Percentiles rank a stretch among this genome's conserved stretches.
Conservation (phyloP, 495 filamentous ascomycete species). For the Daldinia decipiens region DNA sequence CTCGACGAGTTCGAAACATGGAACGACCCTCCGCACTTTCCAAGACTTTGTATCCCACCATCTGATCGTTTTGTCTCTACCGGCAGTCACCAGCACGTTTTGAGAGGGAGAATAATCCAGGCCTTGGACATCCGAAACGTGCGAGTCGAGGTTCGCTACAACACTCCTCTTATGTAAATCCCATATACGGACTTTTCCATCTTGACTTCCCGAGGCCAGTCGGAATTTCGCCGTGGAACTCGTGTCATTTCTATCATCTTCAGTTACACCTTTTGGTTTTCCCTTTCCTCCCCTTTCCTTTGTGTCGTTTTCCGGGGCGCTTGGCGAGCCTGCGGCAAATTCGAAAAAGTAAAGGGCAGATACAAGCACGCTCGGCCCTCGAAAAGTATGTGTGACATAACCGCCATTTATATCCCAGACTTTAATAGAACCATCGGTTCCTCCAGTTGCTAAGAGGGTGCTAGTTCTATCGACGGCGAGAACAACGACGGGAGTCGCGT, state of each 20-base stretch:
- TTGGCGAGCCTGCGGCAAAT: constrained; percentile 58
- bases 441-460: constrained; percentile 90
- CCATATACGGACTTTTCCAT: constrained; percentile 91
- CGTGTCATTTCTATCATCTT: constrained; percentile 54
- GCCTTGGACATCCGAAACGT: constrained; percentile 89
- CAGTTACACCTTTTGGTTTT: constrained; percentile 57
- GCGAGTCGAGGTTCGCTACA: constrained; percentile 82
- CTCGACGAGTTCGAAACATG: constrained; percentile 87
- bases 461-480: constrained; percentile 84
- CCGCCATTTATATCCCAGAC: constrained; percentile 95
- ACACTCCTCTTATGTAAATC: constrained; percentile 85
- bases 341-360: constrained; percentile 94
- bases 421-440: constrained; percentile 90
- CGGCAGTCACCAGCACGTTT: constrained; percentile 83
- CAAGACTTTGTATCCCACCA: constrained; percentile 87
- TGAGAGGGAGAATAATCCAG: constrained; percentile 80
- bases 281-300: constrained; percentile 55
- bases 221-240: constrained; percentile 67
- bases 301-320: constrained; percentile 38
- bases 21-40: constrained; percentile 84
- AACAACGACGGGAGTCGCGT: constrained; percentile 86
- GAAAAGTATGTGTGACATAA: constrained; percentile 93
- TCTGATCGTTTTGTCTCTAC: constrained; percentile 92
- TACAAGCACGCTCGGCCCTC: constrained; percentile 88
- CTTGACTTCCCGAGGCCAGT: constrained; percentile 90